Evolutionary conservation across 2,329 filamentous ascomycete species (phyloP), one percentile per base, ranked within the genome.

Genomic region (Fonsecaea pedrosoi): DNA sequence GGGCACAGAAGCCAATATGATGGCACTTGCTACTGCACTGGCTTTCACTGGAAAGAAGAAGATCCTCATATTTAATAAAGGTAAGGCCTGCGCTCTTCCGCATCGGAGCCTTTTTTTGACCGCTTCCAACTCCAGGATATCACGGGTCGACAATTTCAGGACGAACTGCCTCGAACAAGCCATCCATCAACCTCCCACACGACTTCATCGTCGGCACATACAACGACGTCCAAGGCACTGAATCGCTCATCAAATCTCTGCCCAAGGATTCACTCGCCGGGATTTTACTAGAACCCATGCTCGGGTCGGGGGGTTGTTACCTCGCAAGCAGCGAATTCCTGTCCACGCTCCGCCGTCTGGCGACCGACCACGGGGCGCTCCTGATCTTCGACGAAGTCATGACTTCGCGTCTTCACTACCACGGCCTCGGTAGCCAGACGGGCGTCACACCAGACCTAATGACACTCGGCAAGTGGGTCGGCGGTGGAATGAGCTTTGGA

Each of bases 351-450:
- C 83, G 84, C 54, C 75, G 79, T 0, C 78, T 80, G 5, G 83
- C 86, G 1, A 78, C 76, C 35, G 77, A 82, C 73, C 76, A 80
- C 0, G 84, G 84, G 1, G 85, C 85, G 0, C 65, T 92, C 0
- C 83, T 92, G 69, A 87, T 92, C 40, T 78, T 90, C 13, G 90
- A 92, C 74, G 90, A 92, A 76, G 89, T 92, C 5, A 89, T 90
- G 84, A 90, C 89, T 0, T 89, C 86, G 3, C 82, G 89, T 1
- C 77, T 90, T 34, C 77, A 80, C 18, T 78, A 79, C 1, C 77
- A 81, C 6, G 88, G 89, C 0, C 74, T 87, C 2, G 80, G 82
- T 5, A 73, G 75, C 32, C 59, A 57, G 34, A 62, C 42, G 18
- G 61, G 65, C 37, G 74, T 89, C 7, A 78, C 77, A 1, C 87